Evolutionary conservation across 345 rosid genomes (phyloP).

Genomic region (Hibiscus trionum): DNA sequence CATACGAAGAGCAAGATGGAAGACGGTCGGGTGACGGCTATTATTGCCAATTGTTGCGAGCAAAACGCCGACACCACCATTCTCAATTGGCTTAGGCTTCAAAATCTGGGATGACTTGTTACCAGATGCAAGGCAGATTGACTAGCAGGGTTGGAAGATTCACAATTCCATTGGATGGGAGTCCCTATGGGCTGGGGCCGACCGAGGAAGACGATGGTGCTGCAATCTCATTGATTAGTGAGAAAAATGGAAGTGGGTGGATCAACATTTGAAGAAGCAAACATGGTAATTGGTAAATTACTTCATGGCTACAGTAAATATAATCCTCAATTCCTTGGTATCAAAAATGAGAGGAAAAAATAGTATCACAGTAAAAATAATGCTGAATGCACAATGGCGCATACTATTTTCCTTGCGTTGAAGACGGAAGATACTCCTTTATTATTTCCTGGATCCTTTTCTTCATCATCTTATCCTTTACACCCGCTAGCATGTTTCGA

Average conservation of each 20-base stretch:
- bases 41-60: conserved; percentile 85
- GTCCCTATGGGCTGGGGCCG: conserved; percentile 76
- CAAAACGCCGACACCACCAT: conserved; percentile 74
- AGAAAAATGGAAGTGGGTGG: conserved; percentile 79
- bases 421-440: conserved; percentile 50
- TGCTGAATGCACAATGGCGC: background rate
- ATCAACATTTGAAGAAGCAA: conserved; percentile 58
- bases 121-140: conserved; percentile 67
- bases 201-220: conserved; percentile 89
- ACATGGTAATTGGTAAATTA: background rate
- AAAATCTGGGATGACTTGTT: conserved; percentile 68
- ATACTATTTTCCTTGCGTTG: conserved; percentile 16
- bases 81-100: conserved; percentile 66
- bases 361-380: background rate
- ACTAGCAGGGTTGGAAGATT: conserved; percentile 80
- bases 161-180: conserved; percentile 75
- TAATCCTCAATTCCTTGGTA: background rate
- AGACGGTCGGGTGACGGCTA: conserved; percentile 56
- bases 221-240: conserved; percentile 75
- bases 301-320: background rate
- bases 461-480: conserved; percentile 78
- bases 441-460: conserved; percentile 72
- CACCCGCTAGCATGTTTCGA: conserved; percentile 59
- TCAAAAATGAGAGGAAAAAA: background rate
- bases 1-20: conserved; percentile 77